Evolutionary conservation across 805 yeast genomes (phyloP).

Genomic region (Kodamaea kakaduensis): DNA sequence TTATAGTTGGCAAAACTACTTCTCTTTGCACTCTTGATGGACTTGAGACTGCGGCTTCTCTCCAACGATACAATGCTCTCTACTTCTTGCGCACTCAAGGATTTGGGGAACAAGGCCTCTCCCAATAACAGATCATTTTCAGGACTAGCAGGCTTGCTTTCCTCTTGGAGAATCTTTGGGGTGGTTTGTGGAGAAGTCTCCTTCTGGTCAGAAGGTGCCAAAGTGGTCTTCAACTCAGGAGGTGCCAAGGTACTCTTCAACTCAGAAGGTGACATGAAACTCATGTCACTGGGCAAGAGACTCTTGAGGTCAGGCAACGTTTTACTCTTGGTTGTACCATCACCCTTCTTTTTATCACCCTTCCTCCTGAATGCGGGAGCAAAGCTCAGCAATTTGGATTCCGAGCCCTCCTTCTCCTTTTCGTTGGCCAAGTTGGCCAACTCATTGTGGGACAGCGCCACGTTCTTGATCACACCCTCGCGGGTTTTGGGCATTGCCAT

Average conservation of each 20-base stretch:
- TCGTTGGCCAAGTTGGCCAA: no score
- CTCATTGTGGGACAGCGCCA: conserved; percentile 2
- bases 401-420: no score
- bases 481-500: conserved; percentile 2
- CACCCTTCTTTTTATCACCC: not conserved
- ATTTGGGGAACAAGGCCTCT: conserved; percentile 67
- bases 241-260: not conserved
- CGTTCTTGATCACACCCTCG: conserved; percentile 5
- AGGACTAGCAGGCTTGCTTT: no score
- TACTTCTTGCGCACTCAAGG: conserved; percentile 61
- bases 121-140: conserved; percentile 29
- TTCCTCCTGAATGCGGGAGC: no score
- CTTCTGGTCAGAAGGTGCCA: not conserved
- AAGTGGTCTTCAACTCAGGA: not conserved
- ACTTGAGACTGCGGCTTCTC: conserved; percentile 56
- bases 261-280: not conserved
- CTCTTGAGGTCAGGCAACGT: no score
- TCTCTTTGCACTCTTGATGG: conserved; percentile 38
- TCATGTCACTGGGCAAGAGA: not conserved
- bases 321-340: not conserved
- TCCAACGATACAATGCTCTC: conserved; percentile 72
- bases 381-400: no score
- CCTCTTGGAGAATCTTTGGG: not conserved
- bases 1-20: conserved; percentile 38
- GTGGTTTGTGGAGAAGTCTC: conserved; percentile 1